Evolutionary conservation across 352 stramenopile species (phyloP).

Genomic region (Pythium plurisporium): DNA sequence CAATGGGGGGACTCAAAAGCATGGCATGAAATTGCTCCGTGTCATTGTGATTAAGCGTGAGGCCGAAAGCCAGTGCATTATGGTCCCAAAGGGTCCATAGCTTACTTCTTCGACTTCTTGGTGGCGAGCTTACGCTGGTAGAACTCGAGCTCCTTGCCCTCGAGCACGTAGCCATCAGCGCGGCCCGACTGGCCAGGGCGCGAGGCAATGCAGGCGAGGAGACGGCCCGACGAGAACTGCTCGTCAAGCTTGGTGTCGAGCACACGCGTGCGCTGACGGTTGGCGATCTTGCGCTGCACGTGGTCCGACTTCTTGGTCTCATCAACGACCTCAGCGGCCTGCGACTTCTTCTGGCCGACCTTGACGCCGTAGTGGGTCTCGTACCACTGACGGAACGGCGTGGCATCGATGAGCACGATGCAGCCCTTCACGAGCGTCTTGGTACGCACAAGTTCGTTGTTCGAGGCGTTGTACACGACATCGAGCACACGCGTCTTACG

Average conservation of each 20-base stretch:
- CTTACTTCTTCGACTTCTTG: slow-evolving; percentile 99
- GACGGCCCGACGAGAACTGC: slow-evolving; percentile 95
- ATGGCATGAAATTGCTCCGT: slow-evolving; percentile 23
- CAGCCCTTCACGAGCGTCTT: slow-evolving; percentile 99
- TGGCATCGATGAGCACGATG: slow-evolving; percentile 98
- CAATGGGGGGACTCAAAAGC: not conserved
- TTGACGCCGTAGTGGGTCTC: slow-evolving; percentile 98
- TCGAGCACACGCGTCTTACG: slow-evolving; percentile 99
- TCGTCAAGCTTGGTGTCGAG: slow-evolving; percentile 95
- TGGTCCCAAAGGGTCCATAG: slow-evolving; percentile 8
- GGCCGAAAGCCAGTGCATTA: slow-evolving; percentile 10
- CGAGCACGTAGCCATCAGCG: slow-evolving; percentile 98
- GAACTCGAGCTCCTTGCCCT: slow-evolving; percentile 99
- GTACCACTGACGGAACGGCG: slow-evolving; percentile 99
- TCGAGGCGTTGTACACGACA: slow-evolving; percentile 99
- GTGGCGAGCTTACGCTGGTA: slow-evolving; percentile 98
- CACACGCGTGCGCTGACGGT: slow-evolving; percentile 89
- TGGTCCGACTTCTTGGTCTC: slow-evolving; percentile 92
- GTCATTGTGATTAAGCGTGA: slow-evolving; percentile 28
- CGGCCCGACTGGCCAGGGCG: slow-evolving; percentile 97
- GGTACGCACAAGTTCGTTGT: slow-evolving; percentile 99
- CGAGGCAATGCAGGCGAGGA: slow-evolving; percentile 96
- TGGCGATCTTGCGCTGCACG: slow-evolving; percentile 92
- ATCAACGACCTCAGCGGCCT: slow-evolving; percentile 74
- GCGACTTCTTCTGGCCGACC: slow-evolving; percentile 86